A percentile compares a stretch with the other conserved stretches of the same genome.
Evolutionary conservation across 2,329 filamentous ascomycete genomes (phyloP).

Genomic region (Colletotrichum australisinense): DNA sequence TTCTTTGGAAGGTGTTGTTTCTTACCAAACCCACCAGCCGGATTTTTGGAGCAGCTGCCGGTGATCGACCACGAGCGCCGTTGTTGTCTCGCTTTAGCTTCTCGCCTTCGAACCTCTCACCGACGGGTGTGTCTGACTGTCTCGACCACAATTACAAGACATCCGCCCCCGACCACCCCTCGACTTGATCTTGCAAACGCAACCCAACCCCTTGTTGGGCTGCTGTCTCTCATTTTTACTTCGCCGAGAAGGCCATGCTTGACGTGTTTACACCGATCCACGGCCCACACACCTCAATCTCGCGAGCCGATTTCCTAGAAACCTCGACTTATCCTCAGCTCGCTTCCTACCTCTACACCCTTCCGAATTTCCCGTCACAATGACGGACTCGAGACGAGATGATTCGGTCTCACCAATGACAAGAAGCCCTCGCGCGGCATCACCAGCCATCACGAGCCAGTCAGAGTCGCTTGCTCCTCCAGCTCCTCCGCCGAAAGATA

Average conservation of each 20-base stretch:
- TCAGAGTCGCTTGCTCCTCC: constrained; percentile 23
- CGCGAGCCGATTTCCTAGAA: not conserved
- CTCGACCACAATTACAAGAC: not conserved
- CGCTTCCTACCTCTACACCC: not conserved
- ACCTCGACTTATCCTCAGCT: not conserved
- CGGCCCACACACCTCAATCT: not conserved
- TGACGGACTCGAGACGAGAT: constrained; percentile 37
- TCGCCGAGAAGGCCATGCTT: constrained; percentile 3
- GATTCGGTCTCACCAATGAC: constrained; percentile 42
- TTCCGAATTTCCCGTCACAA: constrained; percentile 7
- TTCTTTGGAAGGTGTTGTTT: not conserved
- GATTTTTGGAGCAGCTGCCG: not conserved
- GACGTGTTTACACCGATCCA: not conserved
- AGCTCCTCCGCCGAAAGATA: constrained; percentile 31
- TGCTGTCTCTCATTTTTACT: constrained; percentile 3
- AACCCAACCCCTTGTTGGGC: constrained; percentile 8
- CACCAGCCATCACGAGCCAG: constrained; percentile 16
- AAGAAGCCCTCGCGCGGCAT: constrained; percentile 25
- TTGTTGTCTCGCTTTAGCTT: constrained; percentile 19
- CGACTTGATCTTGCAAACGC: not conserved
- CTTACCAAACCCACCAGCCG: not conserved
- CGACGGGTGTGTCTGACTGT: not conserved
- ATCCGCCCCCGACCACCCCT: not conserved
- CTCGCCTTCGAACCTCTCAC: not conserved
- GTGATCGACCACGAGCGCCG: not conserved